Conservation (phyloP, 192 early-diverging fungal genomes). For the Glomus cerebriforme region DNA sequence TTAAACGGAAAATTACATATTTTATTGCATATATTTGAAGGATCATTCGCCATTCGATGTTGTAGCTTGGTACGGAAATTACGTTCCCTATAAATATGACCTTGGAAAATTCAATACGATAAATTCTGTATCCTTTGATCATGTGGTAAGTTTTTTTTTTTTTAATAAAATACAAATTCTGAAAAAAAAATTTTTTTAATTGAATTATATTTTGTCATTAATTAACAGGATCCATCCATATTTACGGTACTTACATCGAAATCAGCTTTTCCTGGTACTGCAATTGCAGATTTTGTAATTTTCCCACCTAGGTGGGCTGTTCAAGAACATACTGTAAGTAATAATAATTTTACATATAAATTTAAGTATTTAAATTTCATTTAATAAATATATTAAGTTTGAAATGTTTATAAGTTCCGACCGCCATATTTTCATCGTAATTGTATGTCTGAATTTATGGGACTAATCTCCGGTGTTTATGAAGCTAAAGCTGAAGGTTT, state of each 20-base stretch:
- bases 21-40: slow-evolving; percentile 30
- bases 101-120: slow-evolving; percentile 80
- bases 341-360: background rate
- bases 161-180: background rate
- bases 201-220: background rate
- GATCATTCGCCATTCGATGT: slow-evolving; percentile 93
- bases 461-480: slow-evolving; percentile 87
- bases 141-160: slow-evolving; percentile 58
- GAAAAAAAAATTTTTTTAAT: slow-evolving; percentile 4
- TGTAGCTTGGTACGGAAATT: slow-evolving; percentile 98
- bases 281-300: slow-evolving; percentile 93
- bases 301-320: slow-evolving; percentile 96
- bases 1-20: background rate
- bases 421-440: slow-evolving; percentile 98
- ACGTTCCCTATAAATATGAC: slow-evolving; percentile 93
- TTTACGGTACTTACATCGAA: slow-evolving; percentile 94
- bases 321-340: slow-evolving; percentile 80
- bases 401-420: slow-evolving; percentile 56
- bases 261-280: slow-evolving; percentile 81
- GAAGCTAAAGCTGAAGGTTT: slow-evolving; percentile 94
- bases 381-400: background rate
- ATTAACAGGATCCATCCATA: slow-evolving; percentile 88
- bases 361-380: background rate
- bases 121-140: slow-evolving; percentile 89
- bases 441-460: slow-evolving; percentile 99